Conservation (phyloP, 495 filamentous ascomycete species). For the Penicillium antarcticum region DNA sequence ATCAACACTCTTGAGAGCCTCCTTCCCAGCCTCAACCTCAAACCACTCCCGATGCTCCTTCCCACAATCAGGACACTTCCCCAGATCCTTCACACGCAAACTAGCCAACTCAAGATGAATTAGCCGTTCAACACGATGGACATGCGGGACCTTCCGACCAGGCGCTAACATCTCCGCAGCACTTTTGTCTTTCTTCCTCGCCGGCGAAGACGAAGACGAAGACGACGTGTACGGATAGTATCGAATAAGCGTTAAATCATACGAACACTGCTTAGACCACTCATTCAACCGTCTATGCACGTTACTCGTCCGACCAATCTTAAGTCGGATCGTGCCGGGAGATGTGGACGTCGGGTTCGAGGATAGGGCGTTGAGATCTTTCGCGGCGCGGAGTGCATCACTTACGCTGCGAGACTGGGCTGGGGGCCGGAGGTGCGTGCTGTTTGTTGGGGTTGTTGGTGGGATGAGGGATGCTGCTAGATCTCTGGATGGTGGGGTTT, state of each 20-base stretch:
- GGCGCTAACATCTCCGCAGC: slow-evolving; percentile 21
- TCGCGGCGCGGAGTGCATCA: slow-evolving; percentile 57
- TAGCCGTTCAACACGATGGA: slow-evolving; percentile 82
- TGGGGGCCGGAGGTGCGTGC: slow-evolving; percentile 19
- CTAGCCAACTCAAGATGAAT: slow-evolving; percentile 86
- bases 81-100: slow-evolving; percentile 62
- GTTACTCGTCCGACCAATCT: slow-evolving; percentile 89
- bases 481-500: slow-evolving; percentile 49
- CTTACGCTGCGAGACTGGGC: slow-evolving; percentile 55
- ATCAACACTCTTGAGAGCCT: slow-evolving; percentile 73
- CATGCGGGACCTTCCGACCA: slow-evolving; percentile 75
- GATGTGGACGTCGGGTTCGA: slow-evolving; percentile 25
- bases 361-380: slow-evolving; percentile 47
- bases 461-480: slow-evolving; percentile 59
- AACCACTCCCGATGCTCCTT: slow-evolving; percentile 96
- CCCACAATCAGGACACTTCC: slow-evolving; percentile 74
- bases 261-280: slow-evolving; percentile 89
- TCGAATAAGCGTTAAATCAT: slow-evolving; percentile 79
- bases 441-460: slow-evolving; percentile 17
- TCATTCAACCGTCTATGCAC: slow-evolving; percentile 88
- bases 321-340: slow-evolving; percentile 66
- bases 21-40: slow-evolving; percentile 72
- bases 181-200: slow-evolving; percentile 9
- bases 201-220: slow-evolving; percentile 20
- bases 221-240: slow-evolving; percentile 85